A percentile compares a stretch with the other conserved stretches of the same genome.
Evolutionary conservation across 2,329 filamentous ascomycete species (phyloP).

Genomic region (Thermochaetoides dissita): DNA sequence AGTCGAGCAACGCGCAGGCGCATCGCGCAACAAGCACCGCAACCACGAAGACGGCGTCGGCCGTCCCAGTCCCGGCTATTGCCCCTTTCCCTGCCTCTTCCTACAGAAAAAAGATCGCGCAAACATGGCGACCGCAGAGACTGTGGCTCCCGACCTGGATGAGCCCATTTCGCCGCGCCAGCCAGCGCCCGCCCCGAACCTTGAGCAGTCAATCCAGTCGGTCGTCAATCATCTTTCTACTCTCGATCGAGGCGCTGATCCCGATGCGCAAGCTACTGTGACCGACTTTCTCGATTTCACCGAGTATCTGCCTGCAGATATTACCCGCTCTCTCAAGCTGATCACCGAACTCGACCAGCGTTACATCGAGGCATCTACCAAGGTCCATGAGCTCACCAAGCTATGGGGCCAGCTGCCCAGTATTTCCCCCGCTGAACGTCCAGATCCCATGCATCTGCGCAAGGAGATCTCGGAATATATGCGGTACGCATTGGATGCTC

Average conservation of each 20-base stretch:
- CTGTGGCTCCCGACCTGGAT: conserved; percentile 16
- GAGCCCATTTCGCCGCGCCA: conserved; percentile 24
- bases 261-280: conserved; percentile 55
- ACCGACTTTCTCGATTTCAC: conserved; percentile 58
- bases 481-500: conserved; percentile 38
- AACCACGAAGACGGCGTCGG: no score
- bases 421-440: conserved; percentile 32
- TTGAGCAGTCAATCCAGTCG: conserved; percentile 21
- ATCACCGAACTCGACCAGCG: conserved; percentile 49
- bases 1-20: no score
- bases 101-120: background rate
- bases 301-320: conserved; percentile 54
- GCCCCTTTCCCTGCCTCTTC: no score
- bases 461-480: conserved; percentile 46
- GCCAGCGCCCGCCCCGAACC: conserved; percentile 16
- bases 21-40: no score
- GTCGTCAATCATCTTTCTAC: conserved; percentile 21
- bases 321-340: conserved; percentile 50
- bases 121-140: conserved; percentile 5
- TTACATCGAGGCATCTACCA: conserved; percentile 41
- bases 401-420: conserved; percentile 42
- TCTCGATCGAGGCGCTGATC: conserved; percentile 42
- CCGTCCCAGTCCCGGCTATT: no score
- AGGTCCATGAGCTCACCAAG: conserved; percentile 41
- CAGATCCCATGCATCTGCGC: conserved; percentile 36